Evolutionary conservation across 2,329 filamentous ascomycete genomes (phyloP), one percentile per base, ranked within the genome.

Genomic region (Drechslera avenae): DNA sequence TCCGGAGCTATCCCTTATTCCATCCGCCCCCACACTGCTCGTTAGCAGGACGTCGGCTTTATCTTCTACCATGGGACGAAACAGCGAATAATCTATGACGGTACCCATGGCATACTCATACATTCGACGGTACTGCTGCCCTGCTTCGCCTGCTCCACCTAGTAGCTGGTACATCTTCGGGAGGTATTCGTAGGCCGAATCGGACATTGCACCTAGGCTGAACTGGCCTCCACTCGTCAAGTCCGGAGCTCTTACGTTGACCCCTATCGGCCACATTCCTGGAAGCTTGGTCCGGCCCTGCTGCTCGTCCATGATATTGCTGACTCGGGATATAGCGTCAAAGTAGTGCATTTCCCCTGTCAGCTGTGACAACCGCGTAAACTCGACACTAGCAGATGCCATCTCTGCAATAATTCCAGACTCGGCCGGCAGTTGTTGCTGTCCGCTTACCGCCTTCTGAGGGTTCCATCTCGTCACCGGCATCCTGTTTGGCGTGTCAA

Each of bases 401-500:
- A 78, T 72, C 53, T 79, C 77, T 1, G 77, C 77, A 13, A 79
- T 65, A 13, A 79, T 60, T 1, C 76, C 71, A 2, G 63, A 65
- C 5, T 68, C 54, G 40, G 74, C 70, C 16, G 76, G 75, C 6
- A 67, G 59, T 44, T 77, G 76, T 17, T 64, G 51, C 30, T 67
- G 57, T 3, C 68, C 70, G 9, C 60, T 53, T 1, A 69, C 62
- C 8, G 73, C 73, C 31, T 72, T 66, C 41, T 73, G 58, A 5
- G 73, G 68, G 21, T 71, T 69, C 77, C 76, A 79, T 46, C 76
- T 64, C 1, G 76, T 75, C 31, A 78, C 74, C 8, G 92, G 92
- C 90, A 97, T 95, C 59, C 91, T 85, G 72, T 97, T 97, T 1
- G 92, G 91, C 0, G 93, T 97, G 73, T 95, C 91, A 66, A 95